Percentiles rank a stretch among this genome's conserved stretches.
These are phyloP conservation scores for Solanum chmielewskii DNA, from an alignment of 257 asterid genomes.

Conservation along the genomic window DNA sequence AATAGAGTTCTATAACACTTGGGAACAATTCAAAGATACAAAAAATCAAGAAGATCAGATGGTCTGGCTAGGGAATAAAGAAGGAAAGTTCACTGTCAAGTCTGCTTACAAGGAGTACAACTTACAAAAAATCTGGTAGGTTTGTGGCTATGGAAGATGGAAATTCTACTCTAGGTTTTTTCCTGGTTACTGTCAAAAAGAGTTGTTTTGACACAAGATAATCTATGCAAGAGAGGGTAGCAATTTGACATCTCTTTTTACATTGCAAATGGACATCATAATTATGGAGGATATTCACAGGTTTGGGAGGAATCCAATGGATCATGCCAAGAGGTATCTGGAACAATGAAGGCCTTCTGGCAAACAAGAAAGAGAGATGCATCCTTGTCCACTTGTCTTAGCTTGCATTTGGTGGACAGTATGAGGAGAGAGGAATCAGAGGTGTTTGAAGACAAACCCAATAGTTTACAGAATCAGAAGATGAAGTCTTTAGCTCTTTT, in stretches of 20 bases:
- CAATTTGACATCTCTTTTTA: not conserved
- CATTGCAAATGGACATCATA: not conserved
- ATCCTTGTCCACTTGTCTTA: not conserved
- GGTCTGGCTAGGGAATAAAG: not conserved
- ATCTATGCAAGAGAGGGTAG: not conserved
- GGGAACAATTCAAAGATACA: not conserved
- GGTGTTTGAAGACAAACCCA: not conserved
- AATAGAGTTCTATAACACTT: not conserved
- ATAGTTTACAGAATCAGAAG: not conserved
- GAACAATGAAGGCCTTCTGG: not conserved
- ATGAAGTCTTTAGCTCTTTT: too few relatives aligned
- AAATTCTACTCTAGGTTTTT: not conserved
- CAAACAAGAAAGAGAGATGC: not conserved
- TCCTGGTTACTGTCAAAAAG: not conserved
- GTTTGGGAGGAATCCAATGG: not conserved
- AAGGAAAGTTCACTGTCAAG: not conserved
- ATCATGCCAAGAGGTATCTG: not conserved
- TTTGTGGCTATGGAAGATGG: not conserved
- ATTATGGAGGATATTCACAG: not conserved
- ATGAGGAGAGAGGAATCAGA: not conserved
- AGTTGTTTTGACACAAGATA: not conserved
- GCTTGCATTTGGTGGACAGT: not conserved
- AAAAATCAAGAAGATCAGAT: not conserved
- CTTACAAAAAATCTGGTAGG: not conserved
- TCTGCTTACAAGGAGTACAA: not conserved